A percentile compares a stretch with the other conserved stretches of the same genome.
Conservation (phyloP, 2,329 filamentous ascomycete species). For the Zasmidium cellare region DNA sequence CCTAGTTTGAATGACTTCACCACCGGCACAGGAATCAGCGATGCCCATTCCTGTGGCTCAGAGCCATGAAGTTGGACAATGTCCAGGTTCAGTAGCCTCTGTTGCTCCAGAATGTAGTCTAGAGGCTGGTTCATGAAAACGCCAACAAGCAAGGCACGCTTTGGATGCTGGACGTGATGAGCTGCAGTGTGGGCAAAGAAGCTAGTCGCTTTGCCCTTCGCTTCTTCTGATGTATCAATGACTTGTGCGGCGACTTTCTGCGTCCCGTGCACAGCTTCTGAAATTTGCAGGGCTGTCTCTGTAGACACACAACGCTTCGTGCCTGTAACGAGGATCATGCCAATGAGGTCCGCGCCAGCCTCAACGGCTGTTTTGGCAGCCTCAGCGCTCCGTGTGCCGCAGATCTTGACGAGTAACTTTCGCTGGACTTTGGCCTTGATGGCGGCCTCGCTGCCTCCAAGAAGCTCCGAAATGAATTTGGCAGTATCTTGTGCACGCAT, state of each 20-base stretch:
- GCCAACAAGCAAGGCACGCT: conserved; percentile 77
- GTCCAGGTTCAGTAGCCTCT: conserved; percentile 75
- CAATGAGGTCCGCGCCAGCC: conserved; percentile 86
- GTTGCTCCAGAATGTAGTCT: conserved; percentile 75
- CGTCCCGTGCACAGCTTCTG: conserved; percentile 68
- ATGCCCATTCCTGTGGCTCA: conserved; percentile 90
- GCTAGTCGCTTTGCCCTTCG: conserved; percentile 52
- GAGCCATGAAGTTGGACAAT: conserved; percentile 89
- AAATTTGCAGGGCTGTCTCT: conserved; percentile 78
- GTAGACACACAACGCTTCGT: conserved; percentile 77
- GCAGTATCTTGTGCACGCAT: conserved; percentile 87
- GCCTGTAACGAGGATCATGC: conserved; percentile 85
- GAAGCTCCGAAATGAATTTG: conserved; percentile 79
- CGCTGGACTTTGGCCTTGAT: conserved; percentile 26
- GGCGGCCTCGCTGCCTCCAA: conserved; percentile 55
- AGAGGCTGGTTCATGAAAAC: conserved; percentile 93
- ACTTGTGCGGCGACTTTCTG: conserved; percentile 35
- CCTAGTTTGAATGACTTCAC: conserved; percentile 80
- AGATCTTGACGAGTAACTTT: conserved; percentile 83
- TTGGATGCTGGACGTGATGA: conserved; percentile 50
- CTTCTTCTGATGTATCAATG: conserved; percentile 12
- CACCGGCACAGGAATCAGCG: conserved; percentile 86
- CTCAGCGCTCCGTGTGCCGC: conserved; percentile 81
- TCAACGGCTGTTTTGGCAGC: conserved; percentile 78
- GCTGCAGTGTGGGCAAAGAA: conserved; percentile 66